Evolutionary conservation across 2,329 filamentous ascomycete species (phyloP), one percentile per base, ranked within the genome.

Genomic region (Scytalidium lignicola): DNA sequence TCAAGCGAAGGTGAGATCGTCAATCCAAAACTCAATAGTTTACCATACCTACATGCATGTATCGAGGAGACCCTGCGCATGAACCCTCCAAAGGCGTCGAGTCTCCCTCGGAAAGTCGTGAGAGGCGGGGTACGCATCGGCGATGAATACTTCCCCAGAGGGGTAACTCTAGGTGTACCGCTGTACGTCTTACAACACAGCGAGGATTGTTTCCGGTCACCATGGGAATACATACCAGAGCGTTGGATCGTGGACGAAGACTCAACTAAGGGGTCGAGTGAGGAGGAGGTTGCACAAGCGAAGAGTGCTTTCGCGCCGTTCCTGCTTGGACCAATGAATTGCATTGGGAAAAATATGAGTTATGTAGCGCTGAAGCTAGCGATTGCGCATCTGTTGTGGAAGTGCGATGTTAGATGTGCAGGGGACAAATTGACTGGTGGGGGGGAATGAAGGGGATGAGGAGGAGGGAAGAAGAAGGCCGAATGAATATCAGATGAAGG

Each of bases 21-120:
- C 5, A 26, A 26, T 26, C 23, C 23, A 26, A 26, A 26, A 10
- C 23, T 26, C 6, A 26, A 26, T 26, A 53, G 55, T 3, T 55
- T 73, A 0, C 22, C 39, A 0, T 74, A 74, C 46, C 62, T 73
- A 58, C 51, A 64, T 3, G 72, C 70, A 1, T 64, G 64, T 19
- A 51, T 74, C 2, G 58, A 72, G 1, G 72, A 75, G 55, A 57
- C 62, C 0, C 57, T 76, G 37, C 62, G 73, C 10, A 52, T 71
- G 12, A 72, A 68, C 44, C 68, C 70, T 3, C 51, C 46, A 5
- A 28, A 53, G 3, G 43, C 52, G 19, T 29, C 44, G 22, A 51
- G 47, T 5, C 37, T 59, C 20, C 43, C 51, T 13, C 20, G 58
- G n/a, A 12, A 18, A 5, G 50, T 49, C 7, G 50, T 54, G 18